phyloP scores from a whole-genome alignment of 1,139 yeast species.

The Hyphopichia buzzinii region DNA sequence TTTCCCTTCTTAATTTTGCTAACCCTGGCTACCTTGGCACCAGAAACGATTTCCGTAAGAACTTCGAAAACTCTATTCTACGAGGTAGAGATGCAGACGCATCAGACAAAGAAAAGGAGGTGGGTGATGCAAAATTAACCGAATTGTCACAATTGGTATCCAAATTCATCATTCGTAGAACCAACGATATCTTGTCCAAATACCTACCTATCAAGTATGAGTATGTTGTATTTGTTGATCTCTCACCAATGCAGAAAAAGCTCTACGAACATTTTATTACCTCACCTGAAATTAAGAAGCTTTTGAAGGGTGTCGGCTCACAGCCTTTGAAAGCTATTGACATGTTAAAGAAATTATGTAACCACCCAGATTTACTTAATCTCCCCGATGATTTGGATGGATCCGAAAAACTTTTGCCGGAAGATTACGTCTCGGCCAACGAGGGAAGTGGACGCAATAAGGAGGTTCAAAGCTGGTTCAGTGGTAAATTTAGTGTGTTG shows the following conservation, averaged over 20 bases:
- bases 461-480: conserved; percentile 59
- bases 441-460: conserved; percentile 38
- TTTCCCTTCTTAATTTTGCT: conserved; percentile 85
- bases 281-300: conserved; percentile 72
- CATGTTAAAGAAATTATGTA: conserved; percentile 81
- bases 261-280: conserved; percentile 75
- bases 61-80: conserved; percentile 77
- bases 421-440: conserved; percentile 54
- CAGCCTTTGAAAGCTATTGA: conserved; percentile 94
- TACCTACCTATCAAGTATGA: conserved; percentile 94
- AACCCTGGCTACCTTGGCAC: conserved; percentile 93
- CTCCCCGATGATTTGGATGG: conserved; percentile 79
- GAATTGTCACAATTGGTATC: conserved; percentile 79
- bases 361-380: conserved; percentile 83
- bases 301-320: conserved; percentile 69
- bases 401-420: conserved; percentile 63
- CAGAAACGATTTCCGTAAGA: conserved; percentile 77
- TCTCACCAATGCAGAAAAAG: conserved; percentile 73
- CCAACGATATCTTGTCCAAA: conserved; percentile 91
- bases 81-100: conserved; percentile 91
- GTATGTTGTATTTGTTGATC: conserved; percentile 86
- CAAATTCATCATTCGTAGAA: conserved; percentile 88
- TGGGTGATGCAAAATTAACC: conserved; percentile 69
- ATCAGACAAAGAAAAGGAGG: conserved; percentile 68
- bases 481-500: conserved; percentile 63